Evolutionary conservation across 257 asterid genomes (phyloP).

Genomic region (Leptodermis oblonga): DNA sequence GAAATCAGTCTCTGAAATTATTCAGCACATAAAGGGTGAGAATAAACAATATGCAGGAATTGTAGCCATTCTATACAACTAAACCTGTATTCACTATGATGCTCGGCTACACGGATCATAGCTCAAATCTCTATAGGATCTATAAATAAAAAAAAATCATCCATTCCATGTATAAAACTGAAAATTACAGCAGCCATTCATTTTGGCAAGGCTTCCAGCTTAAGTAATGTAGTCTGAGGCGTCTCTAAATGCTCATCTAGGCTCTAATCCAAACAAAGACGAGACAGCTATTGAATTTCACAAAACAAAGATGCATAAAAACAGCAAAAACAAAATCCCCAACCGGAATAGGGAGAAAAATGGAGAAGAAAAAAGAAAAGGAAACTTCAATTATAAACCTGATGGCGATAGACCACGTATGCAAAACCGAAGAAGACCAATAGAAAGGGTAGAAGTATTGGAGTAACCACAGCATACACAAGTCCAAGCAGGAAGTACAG

Average conservation of each 20-base stretch:
- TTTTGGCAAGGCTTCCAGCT: neutral
- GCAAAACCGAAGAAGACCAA: conserved; percentile 90
- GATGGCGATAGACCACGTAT: conserved; percentile 90
- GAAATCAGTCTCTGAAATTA: neutral
- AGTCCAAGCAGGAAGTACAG: conserved; percentile 84
- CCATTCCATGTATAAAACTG: neutral
- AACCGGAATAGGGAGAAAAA: neutral
- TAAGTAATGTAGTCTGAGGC: neutral
- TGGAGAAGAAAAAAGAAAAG: neutral
- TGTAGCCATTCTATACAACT: neutral
- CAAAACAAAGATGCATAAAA: neutral
- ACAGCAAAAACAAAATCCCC: neutral
- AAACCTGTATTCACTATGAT: too few relatives aligned
- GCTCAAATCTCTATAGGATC: too few relatives aligned
- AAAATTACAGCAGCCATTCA: neutral
- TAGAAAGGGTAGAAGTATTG: conserved; percentile 91
- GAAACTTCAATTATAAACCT: conserved; percentile 37
- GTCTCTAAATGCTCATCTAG: neutral
- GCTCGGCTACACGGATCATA: too few relatives aligned
- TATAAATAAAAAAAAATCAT: too few relatives aligned
- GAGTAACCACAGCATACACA: conserved; percentile 88
- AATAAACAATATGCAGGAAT: neutral
- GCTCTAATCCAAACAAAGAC: neutral
- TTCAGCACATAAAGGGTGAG: neutral
- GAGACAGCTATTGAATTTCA: neutral